These are phyloP conservation scores for Prosopis cineraria DNA, from an alignment of 306 rosid genomes.

Conservation along the genomic window DNA sequence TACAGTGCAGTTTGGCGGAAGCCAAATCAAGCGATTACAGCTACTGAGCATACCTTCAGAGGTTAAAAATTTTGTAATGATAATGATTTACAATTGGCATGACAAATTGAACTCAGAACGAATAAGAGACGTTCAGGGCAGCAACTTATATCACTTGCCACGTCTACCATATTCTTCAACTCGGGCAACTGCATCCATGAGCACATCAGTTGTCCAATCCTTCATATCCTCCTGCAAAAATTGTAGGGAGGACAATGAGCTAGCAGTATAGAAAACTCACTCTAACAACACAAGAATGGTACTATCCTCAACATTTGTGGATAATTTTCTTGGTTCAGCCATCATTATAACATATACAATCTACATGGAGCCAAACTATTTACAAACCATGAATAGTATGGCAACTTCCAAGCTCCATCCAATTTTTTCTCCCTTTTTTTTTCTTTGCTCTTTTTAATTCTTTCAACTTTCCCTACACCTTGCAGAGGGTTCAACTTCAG, in stretches of 20 bases:
- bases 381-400: background rate
- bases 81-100: background rate
- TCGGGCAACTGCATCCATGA: constrained; percentile 54
- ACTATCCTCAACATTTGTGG: background rate
- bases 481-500: no score
- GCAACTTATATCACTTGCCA: constrained; percentile 12
- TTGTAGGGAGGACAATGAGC: constrained; percentile 1
- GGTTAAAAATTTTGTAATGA: background rate
- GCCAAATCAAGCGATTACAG: background rate
- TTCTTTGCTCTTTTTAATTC: no score
- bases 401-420: no score
- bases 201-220: constrained; percentile 70
- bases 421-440: background rate
- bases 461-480: no score
- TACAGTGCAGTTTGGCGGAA: background rate
- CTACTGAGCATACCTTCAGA: background rate
- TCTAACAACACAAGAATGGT: background rate
- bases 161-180: constrained; percentile 49
- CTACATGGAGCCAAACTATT: background rate
- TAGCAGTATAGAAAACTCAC: background rate
- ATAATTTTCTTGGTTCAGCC: background rate
- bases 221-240: constrained; percentile 57
- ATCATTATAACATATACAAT: background rate
- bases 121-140: background rate
- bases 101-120: background rate